Evolutionary conservation across 2,329 filamentous ascomycete genomes (phyloP), one percentile per base, ranked within the genome.

Genomic region (Penicillium frequentans): DNA sequence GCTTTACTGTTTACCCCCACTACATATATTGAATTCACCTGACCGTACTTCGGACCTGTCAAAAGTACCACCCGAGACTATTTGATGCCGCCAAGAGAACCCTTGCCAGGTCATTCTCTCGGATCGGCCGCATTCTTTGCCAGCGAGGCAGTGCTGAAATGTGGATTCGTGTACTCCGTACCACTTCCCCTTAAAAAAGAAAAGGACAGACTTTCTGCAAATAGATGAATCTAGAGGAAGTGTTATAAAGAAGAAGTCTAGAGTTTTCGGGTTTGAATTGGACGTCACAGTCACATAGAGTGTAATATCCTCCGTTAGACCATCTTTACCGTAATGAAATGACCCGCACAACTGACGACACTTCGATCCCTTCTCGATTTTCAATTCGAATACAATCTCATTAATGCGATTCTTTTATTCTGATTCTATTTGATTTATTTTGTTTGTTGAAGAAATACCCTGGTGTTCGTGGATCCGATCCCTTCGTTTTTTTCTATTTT

Each of bases 101-200:
- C 61, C 59, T 59, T 59, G 59, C 56, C 50, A 62, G 46, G 52
- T 53, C 59, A 63, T 63, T 59, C 52, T 54, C 23, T 52, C 53
- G 51, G 54, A 62, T 62, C 56, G 56, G 48, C 61, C 46, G 54
- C 61, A 64, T 63, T 63, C 61, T 63, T 57, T 37, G 39, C 54
- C 45, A 53, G 31, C 44, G 58, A 60, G 58, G 58, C 55, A 58
- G 55, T 60, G 55, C 55, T 60, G 42, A 53, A 59, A 58, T 57
- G 51, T 56, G 57, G 52, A 54, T 56, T 59, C 43, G 27, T 44
- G 21, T 19, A 51, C 37, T 46, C 48, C 33, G 48, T 45, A 35
- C 19, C 27, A 45, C 42, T 46, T 52, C 42, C 27, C 42, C 50
- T 35, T 47, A 46, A 45, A 52, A 10, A 24, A 3, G 33, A 42